Percentiles rank a stretch among this genome's conserved stretches.
Conservation (phyloP, 805 yeast genomes). For the Komagataella pastoris region DNA sequence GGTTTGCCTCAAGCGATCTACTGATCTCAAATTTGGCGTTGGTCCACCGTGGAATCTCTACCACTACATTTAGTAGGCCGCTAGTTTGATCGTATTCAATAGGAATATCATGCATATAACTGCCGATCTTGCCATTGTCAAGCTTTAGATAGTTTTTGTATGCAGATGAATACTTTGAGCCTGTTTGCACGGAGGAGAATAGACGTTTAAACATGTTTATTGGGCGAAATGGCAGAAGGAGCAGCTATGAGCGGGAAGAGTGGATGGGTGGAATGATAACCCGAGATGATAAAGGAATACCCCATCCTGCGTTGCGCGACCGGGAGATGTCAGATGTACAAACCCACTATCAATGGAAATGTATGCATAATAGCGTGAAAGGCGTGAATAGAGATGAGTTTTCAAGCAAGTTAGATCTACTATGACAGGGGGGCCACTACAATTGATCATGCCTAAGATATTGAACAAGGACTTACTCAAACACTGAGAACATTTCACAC, state of each 20-base stretch:
- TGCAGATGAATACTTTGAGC: conserved; percentile 22
- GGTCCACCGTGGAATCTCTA: conserved; percentile 72
- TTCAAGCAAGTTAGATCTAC: too few relatives aligned
- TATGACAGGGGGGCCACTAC: too few relatives aligned
- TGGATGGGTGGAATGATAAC: background rate
- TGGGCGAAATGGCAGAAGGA: background rate
- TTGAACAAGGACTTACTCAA: too few relatives aligned
- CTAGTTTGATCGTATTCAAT: conserved; percentile 27
- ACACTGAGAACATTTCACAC: too few relatives aligned
- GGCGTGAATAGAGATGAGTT: too few relatives aligned
- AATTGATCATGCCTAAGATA: too few relatives aligned
- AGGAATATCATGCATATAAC: conserved; percentile 67
- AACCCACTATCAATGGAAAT: background rate
- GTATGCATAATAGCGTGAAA: too few relatives aligned
- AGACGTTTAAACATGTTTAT: background rate
- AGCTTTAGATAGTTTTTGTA: conserved; percentile 31
- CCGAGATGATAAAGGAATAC: background rate
- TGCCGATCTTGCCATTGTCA: conserved; percentile 32
- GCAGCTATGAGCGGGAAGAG: background rate
- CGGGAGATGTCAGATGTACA: background rate
- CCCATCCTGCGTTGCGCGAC: background rate
- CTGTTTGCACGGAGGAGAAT: conserved; percentile 12
- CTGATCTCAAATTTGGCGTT: conserved; percentile 76
- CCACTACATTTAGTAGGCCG: conserved; percentile 47
- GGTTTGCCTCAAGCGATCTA: conserved; percentile 45